A percentile compares a stretch with the other conserved stretches of the same genome.
These are phyloP conservation scores for Fonsecaea nubica DNA, from an alignment of 2,329 filamentous ascomycete genomes.

Conservation along the genomic window DNA sequence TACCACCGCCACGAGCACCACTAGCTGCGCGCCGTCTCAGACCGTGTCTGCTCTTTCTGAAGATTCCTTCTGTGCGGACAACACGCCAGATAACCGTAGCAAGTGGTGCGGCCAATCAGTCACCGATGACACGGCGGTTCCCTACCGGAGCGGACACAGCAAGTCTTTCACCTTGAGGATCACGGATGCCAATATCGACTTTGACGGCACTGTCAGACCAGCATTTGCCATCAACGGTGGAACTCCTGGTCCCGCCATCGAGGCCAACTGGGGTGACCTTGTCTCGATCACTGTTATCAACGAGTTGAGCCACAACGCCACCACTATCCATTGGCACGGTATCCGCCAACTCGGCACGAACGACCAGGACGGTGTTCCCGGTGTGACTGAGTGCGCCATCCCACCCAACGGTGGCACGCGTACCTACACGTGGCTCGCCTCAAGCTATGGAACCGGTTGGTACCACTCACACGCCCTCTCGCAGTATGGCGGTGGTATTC, in stretches of 20 bases:
- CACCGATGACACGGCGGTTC: constrained; percentile 27
- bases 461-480: constrained; percentile 67
- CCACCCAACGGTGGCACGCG: constrained; percentile 57
- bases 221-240: constrained; percentile 72
- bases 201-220: constrained; percentile 47
- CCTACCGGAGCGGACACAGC: constrained; percentile 28
- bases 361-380: constrained; percentile 64
- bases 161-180: constrained; percentile 33
- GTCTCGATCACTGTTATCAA: constrained; percentile 64
- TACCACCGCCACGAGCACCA: constrained; percentile 2
- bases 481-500: constrained; percentile 39
- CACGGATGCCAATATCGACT: constrained; percentile 22
- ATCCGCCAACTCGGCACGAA: constrained; percentile 64
- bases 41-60: constrained; percentile 22
- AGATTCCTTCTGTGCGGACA: constrained; percentile 23
- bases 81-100: constrained; percentile 30
- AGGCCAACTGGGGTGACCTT: constrained; percentile 67
- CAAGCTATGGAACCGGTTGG: constrained; percentile 61
- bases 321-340: constrained; percentile 70
- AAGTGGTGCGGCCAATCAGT: constrained; percentile 35
- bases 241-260: constrained; percentile 71
- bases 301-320: constrained; percentile 61
- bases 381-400: constrained; percentile 59
- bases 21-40: constrained; percentile 19
- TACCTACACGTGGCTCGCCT: constrained; percentile 60